phyloP scores from a whole-genome alignment of 805 yeast genomes.

The Yarrowia divulgata region DNA sequence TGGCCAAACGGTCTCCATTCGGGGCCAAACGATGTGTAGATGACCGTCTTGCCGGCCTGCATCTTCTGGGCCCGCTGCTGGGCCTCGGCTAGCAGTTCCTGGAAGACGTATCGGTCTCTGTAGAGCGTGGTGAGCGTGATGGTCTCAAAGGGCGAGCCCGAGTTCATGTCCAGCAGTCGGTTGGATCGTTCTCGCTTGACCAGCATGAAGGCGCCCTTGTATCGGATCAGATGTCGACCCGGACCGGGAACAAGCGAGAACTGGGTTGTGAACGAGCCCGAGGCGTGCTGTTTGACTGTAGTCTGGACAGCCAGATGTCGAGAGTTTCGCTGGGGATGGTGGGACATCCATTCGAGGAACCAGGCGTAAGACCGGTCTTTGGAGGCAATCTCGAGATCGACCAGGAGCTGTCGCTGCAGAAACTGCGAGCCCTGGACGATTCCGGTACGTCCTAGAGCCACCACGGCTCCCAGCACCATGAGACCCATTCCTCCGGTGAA shows the following conservation, averaged over 20 bases:
- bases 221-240: conserved; percentile 86
- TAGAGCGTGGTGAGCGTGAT: conserved; percentile 91
- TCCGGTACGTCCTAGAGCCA: conserved; percentile 79
- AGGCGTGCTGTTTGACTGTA: conserved; percentile 83
- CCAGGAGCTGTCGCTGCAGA: conserved; percentile 80
- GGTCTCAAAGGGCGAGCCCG: conserved; percentile 95
- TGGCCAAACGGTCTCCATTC: conserved; percentile 99
- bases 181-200: conserved; percentile 92
- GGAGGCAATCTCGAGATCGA: conserved; percentile 90
- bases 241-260: conserved; percentile 97
- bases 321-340: conserved; percentile 73
- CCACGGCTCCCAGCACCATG: conserved; percentile 90
- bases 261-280: conserved; percentile 86
- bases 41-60: conserved; percentile 91
- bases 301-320: conserved; percentile 93
- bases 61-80: conserved; percentile 78
- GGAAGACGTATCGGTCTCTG: conserved; percentile 75
- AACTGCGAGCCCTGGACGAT: conserved; percentile 68
- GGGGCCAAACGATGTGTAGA: conserved; percentile 95
- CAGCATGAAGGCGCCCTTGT: conserved; percentile 85
- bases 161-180: conserved; percentile 83
- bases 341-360: conserved; percentile 97
- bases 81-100: conserved; percentile 80
- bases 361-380: conserved; percentile 92
- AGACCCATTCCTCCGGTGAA: conserved; percentile 99